Evolutionary conservation across 805 yeast species (phyloP).

Genomic region (Candida ficus): DNA sequence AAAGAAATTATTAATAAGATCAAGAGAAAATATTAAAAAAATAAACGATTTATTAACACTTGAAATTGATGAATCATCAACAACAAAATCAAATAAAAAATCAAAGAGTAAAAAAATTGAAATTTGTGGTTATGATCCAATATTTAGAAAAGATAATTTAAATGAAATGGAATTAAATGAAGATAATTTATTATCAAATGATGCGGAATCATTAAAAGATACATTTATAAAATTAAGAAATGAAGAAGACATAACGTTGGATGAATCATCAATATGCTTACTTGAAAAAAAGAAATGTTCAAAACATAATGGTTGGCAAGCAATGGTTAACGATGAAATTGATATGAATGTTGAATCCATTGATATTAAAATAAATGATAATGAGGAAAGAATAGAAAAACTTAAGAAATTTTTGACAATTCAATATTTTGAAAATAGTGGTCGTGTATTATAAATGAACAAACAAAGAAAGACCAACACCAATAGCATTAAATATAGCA

Average conservation of each 20-base stretch:
- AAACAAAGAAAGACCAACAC: too few species aligned
- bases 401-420: conserved; percentile 35
- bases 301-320: conserved; percentile 49
- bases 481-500: too few species aligned
- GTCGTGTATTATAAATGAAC: neutral
- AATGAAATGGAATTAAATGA: conserved; percentile 15
- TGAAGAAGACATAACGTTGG: conserved; percentile 1
- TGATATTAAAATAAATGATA: conserved; percentile 14
- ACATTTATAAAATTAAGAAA: conserved; percentile 4
- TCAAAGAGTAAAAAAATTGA: conserved; percentile 34
- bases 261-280: conserved; percentile 35
- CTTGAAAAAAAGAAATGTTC: conserved; percentile 51
- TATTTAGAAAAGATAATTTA: conserved; percentile 14
- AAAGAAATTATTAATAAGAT: conserved; percentile 16
- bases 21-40: conserved; percentile 22
- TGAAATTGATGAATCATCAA: conserved; percentile 2
- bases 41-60: conserved; percentile 22
- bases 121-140: conserved; percentile 47
- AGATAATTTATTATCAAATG: conserved; percentile 17
- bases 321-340: conserved; percentile 31
- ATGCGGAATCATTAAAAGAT: conserved; percentile 6
- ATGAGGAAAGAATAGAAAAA: conserved; percentile 26
- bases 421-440: conserved; percentile 29
- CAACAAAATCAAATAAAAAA: conserved; percentile 14
- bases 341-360: conserved; percentile 29